These are phyloP conservation scores for Kandelia obovata DNA, from an alignment of 345 rosid genomes.

Conservation along the genomic window DNA sequence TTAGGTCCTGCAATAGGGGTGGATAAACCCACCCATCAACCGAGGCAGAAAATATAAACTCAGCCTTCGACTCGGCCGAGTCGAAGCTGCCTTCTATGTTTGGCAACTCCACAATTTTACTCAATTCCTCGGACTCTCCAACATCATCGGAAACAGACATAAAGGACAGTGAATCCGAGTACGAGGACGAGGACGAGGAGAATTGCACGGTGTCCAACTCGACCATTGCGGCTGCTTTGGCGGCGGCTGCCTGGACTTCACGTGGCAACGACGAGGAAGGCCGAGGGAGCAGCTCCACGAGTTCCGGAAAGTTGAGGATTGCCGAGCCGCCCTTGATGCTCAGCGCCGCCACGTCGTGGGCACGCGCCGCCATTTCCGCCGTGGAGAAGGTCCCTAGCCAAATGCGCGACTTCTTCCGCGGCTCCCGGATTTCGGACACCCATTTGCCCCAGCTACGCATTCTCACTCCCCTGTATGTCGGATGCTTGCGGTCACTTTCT, in stretches of 20 bases:
- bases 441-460: conserved; percentile 32
- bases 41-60: conserved; percentile 17
- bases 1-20: neutral
- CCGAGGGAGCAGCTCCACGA: conserved; percentile 16
- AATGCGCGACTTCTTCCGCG: conserved; percentile 28
- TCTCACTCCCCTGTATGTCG: conserved; percentile 24
- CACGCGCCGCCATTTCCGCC: conserved; percentile 33
- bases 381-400: conserved; percentile 34
- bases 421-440: conserved; percentile 32
- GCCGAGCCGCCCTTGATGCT: conserved; percentile 24
- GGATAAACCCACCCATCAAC: conserved; percentile 24
- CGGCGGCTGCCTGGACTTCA: conserved; percentile 23
- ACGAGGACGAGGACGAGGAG: conserved; percentile 1
- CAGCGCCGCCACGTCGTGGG: conserved; percentile 27
- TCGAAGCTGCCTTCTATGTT: conserved; percentile 24
- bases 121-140: conserved; percentile 21
- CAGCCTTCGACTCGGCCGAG: neutral
- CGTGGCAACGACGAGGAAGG: conserved; percentile 23
- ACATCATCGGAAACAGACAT: conserved; percentile 12
- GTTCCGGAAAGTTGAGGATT: conserved; percentile 24
- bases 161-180: neutral
- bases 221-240: conserved; percentile 30
- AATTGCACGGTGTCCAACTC: neutral
- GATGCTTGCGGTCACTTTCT: conserved; percentile 9
- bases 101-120: conserved; percentile 27